These are phyloP conservation scores for Psophocarpus tetragonolobus DNA, from an alignment of 306 rosid genomes.

Conservation along the genomic window DNA sequence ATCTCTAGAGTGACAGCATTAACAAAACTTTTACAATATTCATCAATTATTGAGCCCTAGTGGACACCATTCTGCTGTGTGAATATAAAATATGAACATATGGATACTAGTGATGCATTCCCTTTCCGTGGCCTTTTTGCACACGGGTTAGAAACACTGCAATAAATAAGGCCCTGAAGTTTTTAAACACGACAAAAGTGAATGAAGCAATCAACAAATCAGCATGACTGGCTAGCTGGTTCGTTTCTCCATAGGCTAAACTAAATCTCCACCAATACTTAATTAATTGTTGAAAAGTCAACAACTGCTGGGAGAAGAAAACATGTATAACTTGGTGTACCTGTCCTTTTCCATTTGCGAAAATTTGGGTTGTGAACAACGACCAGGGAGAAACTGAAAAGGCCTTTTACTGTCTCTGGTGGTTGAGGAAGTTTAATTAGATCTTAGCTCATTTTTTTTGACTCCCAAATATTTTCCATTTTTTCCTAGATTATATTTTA, in stretches of 20 bases:
- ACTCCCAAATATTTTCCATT: no score
- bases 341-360: constrained; percentile 28
- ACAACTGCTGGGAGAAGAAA: constrained; percentile 33
- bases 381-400: not conserved
- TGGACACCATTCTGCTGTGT: constrained; percentile 16
- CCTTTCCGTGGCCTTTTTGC: constrained; percentile 2
- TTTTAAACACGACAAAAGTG: not conserved
- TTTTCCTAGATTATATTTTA: no score
- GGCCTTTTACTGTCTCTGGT: not conserved
- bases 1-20: no score
- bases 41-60: no score
- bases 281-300: constrained; percentile 36
- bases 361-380: not conserved
- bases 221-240: not conserved
- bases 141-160: not conserved
- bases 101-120: not conserved
- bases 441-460: no score
- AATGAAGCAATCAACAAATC: constrained; percentile 22
- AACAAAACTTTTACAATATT: no score
- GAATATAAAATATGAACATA: not conserved
- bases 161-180: constrained; percentile 17
- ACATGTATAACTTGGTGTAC: constrained; percentile 30
- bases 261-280: constrained; percentile 25
- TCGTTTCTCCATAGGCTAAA: constrained; percentile 23
- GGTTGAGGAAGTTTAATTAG: constrained; percentile 22